These are phyloP conservation scores for Grosmannia huntii DNA, from an alignment of 2,329 filamentous ascomycete genomes.

Conservation along the genomic window DNA sequence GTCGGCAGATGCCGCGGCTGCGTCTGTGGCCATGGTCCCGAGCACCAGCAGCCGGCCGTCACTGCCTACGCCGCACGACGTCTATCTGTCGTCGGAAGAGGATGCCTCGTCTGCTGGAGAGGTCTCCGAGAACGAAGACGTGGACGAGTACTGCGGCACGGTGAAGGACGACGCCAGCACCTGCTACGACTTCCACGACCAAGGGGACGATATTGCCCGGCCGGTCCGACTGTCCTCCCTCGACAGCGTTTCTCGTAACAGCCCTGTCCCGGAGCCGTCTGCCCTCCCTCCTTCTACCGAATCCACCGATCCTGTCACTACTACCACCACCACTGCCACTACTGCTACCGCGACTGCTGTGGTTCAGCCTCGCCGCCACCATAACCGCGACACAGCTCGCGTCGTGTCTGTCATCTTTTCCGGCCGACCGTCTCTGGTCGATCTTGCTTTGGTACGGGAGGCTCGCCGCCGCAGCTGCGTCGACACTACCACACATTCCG, in stretches of 20 bases:
- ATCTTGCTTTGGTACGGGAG: constrained; percentile 23
- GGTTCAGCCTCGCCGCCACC: constrained; percentile 12
- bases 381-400: constrained; percentile 40
- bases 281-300: not conserved
- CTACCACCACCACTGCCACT: constrained; percentile 9
- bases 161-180: constrained; percentile 24
- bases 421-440: constrained; percentile 45
- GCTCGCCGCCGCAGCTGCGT: constrained; percentile 15
- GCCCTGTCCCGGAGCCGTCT: not conserved
- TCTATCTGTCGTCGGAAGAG: constrained; percentile 54
- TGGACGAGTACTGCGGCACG: constrained; percentile 26
- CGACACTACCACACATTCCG: constrained; percentile 16
- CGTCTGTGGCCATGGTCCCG: constrained; percentile 11
- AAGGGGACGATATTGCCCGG: not conserved
- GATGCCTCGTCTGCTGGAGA: constrained; percentile 50
- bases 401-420: constrained; percentile 46
- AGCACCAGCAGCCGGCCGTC: constrained; percentile 10
- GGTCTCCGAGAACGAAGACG: constrained; percentile 35
- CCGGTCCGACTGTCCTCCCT: not conserved
- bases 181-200: no score
- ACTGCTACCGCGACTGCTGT: constrained; percentile 4
- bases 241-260: not conserved
- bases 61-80: constrained; percentile 36
- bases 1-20: not conserved
- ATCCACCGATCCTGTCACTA: constrained; percentile 7